Evolutionary conservation across 495 filamentous ascomycete species (phyloP), one percentile per base, ranked within the genome.

Genomic region (Talaromyces adpressus): DNA sequence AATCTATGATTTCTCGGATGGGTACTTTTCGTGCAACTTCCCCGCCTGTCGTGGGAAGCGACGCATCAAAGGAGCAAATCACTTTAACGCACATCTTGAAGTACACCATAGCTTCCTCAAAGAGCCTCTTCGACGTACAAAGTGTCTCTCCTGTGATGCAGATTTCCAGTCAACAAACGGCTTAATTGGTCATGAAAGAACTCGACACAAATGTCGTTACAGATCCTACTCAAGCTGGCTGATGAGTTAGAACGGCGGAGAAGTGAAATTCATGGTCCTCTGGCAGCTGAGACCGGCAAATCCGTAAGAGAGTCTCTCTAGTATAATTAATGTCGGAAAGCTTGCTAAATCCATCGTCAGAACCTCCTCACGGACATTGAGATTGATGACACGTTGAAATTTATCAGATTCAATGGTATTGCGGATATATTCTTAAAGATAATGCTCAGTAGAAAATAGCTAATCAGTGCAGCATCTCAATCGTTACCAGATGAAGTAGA

Each of bases 351-450:
- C n/a, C 12, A 59, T 22, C 29, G n/a, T 39, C 32, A 59, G 27
- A 29, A 59, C 34, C 57, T 59, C 12, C 29, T 59, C 20, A 30
- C 57, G 1, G 11, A 36, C 30, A 59, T 41, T 8, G 57, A 59
- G 34, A 59, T 39, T 36, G 57, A 59, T 23, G 57, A 20, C 30
- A n/a, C 57, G 11, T 23, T 59, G 30, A 34, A 59, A 36, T 59
- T 59, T 11, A 16, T 34, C 12, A 39, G 57, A 29, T 59, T 59
- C 30, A 59, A 59, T 39, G 57, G 57, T 59, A 59, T 51, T n/a
- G 14, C 47, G 47, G n/a, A n/a, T 51, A 4, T 18, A 51, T 9
- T 18, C 20, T 18, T 34, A 34, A 34, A 34, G 32, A 34, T 34
- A 34, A 34, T 34, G 32, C 32, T 9, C 32, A 9, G 32, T 7